A percentile compares a stretch with the other conserved stretches of the same genome.
phyloP scores from a whole-genome alignment of 148 eudicot species.

The Vaccinium macrocarpon region DNA sequence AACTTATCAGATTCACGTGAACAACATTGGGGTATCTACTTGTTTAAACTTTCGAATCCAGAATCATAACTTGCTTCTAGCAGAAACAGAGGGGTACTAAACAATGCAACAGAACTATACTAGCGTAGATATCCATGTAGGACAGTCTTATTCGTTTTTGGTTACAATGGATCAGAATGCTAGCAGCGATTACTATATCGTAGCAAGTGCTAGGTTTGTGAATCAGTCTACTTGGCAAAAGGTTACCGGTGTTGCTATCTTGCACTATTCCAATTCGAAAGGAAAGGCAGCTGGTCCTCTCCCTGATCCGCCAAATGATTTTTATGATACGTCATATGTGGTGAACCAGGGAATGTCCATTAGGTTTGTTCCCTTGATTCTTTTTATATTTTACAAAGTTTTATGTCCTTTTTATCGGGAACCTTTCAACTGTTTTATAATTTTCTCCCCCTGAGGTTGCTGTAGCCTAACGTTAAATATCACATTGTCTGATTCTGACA shows the following conservation, averaged over 20 bases:
- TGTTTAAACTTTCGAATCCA: constrained; percentile 87
- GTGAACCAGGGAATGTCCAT: constrained; percentile 79
- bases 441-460: not conserved
- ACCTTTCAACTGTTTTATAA: not conserved
- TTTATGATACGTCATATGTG: constrained; percentile 58
- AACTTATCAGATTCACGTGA: constrained; percentile 82
- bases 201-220: constrained; percentile 88
- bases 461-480: not conserved
- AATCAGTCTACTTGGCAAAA: constrained; percentile 75
- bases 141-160: constrained; percentile 88
- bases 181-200: constrained; percentile 86
- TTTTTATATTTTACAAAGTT: not conserved
- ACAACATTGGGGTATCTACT: constrained; percentile 84
- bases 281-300: constrained; percentile 87
- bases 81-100: constrained; percentile 85
- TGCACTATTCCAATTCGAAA: constrained; percentile 87
- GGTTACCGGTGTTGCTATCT: constrained; percentile 87
- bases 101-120: constrained; percentile 68
- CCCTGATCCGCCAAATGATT: constrained; percentile 88
- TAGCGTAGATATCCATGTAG: constrained; percentile 87
- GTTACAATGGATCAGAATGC: constrained; percentile 99
- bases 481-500: not conserved
- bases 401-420: not conserved
- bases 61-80: constrained; percentile 71
- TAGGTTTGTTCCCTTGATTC: constrained; percentile 49